Conservation (phyloP, 768 basidiomycete species). For the Podaxis pistillaris region DNA sequence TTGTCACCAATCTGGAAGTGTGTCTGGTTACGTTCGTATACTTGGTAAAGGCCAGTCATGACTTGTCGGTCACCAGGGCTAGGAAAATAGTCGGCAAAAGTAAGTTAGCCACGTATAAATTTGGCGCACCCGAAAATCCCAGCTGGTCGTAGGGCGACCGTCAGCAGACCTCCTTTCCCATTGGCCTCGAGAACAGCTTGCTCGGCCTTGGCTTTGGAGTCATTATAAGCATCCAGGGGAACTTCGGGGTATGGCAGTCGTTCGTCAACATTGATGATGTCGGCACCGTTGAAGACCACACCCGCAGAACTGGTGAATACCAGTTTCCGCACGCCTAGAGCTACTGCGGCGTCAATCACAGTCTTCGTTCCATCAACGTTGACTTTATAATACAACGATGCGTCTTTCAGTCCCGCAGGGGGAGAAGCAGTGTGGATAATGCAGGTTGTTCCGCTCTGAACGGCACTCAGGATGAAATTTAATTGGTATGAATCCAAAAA, state of each 20-base stretch:
- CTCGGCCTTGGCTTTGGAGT: conserved; percentile 91
- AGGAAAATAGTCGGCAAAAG: conserved; percentile 11
- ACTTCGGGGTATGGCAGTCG: conserved; percentile 70
- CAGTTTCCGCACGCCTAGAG: conserved; percentile 74
- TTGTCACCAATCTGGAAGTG: conserved; percentile 94
- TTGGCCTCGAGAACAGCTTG: conserved; percentile 82
- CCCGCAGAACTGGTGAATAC: conserved; percentile 95
- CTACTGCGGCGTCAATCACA: conserved; percentile 78
- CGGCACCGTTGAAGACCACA: conserved; percentile 80
- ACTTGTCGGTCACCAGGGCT: conserved; percentile 92
- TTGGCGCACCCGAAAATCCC: conserved; percentile 88
- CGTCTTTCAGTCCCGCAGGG: conserved; percentile 61
- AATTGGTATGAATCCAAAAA: conserved; percentile 7
- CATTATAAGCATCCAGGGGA: conserved; percentile 89
- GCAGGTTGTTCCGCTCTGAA: conserved; percentile 77
- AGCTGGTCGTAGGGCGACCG: conserved; percentile 87
- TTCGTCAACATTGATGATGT: conserved; percentile 87
- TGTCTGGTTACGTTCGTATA: conserved; percentile 78
- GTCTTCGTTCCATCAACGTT: conserved; percentile 91
- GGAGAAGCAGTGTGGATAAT: conserved; percentile 96
- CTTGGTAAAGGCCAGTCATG: conserved; percentile 76
- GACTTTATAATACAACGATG: conserved; percentile 83
- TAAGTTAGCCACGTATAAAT: neutral
- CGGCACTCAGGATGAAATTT: conserved; percentile 9
- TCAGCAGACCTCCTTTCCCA: conserved; percentile 77